Conservation (phyloP, 1,284 basidiomycete species). For the Boletus austroedulis region DNA sequence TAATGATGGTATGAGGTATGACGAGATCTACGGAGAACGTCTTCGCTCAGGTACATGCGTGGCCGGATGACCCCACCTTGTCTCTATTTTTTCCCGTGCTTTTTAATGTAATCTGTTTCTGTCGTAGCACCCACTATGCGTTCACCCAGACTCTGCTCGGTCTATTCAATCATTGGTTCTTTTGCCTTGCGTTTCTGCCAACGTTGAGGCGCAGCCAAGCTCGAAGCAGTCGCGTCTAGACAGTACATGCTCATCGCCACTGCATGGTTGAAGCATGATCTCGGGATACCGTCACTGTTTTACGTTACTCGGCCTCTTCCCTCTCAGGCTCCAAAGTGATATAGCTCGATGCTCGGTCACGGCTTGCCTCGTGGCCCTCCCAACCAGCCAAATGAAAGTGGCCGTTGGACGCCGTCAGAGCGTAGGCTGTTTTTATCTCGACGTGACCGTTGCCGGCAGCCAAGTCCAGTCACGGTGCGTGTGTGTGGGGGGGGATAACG, state of each 20-base stretch:
- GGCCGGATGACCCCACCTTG: slow-evolving; percentile 8
- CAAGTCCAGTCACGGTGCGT: background rate
- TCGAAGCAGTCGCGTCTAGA: slow-evolving; percentile 1
- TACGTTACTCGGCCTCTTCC: slow-evolving; percentile 23
- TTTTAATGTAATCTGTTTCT: slow-evolving; percentile 21
- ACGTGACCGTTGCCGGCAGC: slow-evolving; percentile 13
- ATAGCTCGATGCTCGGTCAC: background rate
- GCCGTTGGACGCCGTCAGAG: slow-evolving; percentile 21
- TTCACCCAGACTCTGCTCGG: slow-evolving; percentile 18
- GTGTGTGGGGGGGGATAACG: slow-evolving; percentile 20
- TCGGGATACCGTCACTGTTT: slow-evolving; percentile 30
- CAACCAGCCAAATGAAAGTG: slow-evolving; percentile 21
- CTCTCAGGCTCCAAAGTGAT: background rate
- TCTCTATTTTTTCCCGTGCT: slow-evolving; percentile 4
- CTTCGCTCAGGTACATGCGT: slow-evolving; percentile 15
- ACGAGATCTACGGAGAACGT: slow-evolving; percentile 30
- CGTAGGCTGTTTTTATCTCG: background rate
- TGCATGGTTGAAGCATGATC: slow-evolving; percentile 31
- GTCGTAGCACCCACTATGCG: slow-evolving; percentile 6
- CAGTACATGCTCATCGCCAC: slow-evolving; percentile 31
- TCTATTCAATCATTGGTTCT: slow-evolving; percentile 19
- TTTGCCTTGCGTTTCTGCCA: slow-evolving; percentile 21
- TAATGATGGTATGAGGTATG: slow-evolving; percentile 29
- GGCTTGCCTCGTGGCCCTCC: slow-evolving; percentile 13
- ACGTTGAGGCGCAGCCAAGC: slow-evolving; percentile 6